A percentile compares a stretch with the other conserved stretches of the same genome.
Evolutionary conservation across 2,329 filamentous ascomycete genomes (phyloP).

Genomic region (Verruconis gallopava): DNA sequence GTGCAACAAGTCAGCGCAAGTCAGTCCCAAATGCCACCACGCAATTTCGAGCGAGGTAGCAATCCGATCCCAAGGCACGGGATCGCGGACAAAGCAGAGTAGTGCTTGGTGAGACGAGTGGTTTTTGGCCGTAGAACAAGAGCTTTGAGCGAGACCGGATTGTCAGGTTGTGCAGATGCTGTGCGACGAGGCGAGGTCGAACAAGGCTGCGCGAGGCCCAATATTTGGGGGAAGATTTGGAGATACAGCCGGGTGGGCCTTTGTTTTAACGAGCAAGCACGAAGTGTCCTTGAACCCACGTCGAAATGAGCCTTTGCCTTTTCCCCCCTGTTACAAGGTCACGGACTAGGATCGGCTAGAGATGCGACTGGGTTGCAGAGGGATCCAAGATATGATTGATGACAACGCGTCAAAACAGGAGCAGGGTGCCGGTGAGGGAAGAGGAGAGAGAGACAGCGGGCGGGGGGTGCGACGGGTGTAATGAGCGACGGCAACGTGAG

Average conservation of each 20-base stretch:
- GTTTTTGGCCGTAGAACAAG: too few species aligned
- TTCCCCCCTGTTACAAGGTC: slow-evolving; percentile 1
- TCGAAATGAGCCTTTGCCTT: slow-evolving; percentile 3
- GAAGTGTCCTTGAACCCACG: slow-evolving; percentile 2
- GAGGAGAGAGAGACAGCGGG: background rate
- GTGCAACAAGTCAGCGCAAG: slow-evolving; percentile 1
- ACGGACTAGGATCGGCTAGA: slow-evolving; percentile 3
- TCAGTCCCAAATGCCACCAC: slow-evolving; percentile 8
- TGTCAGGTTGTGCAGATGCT: slow-evolving; percentile 9
- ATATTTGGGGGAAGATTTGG: slow-evolving; percentile 2
- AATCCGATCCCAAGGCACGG: slow-evolving; percentile 5
- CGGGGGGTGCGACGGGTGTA: too few species aligned
- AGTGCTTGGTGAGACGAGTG: too few species aligned
- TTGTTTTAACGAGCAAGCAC: background rate
- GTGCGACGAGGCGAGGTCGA: slow-evolving; percentile 5
- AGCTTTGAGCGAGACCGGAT: slow-evolving; percentile 6
- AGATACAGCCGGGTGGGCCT: background rate
- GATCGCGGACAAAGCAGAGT: slow-evolving; percentile 4
- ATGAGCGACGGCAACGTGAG: background rate
- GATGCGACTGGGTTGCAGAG: background rate
- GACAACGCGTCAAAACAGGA: slow-evolving; percentile 2
- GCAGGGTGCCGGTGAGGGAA: too few species aligned
- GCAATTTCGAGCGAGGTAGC: background rate
- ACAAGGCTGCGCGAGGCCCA: slow-evolving; percentile 4
- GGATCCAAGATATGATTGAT: slow-evolving; percentile 1